phyloP scores from a whole-genome alignment of 768 basidiomycete species.

The Leccinum imitatum region DNA sequence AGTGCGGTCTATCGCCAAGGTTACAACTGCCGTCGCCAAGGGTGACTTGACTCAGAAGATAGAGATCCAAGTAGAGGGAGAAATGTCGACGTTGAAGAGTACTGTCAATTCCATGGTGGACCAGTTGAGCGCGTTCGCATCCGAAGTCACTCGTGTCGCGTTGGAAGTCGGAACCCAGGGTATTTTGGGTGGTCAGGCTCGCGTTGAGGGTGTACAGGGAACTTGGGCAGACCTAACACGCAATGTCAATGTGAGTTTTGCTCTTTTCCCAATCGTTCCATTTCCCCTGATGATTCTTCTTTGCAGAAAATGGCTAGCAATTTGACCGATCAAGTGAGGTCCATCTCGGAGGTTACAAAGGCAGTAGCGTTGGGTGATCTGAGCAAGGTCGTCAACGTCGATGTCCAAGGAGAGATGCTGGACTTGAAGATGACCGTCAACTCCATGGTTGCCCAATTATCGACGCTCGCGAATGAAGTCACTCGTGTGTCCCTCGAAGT shows the following conservation, averaged over 20 bases:
- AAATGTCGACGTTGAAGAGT: conserved; percentile 80
- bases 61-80: conserved; percentile 84
- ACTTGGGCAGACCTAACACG: conserved; percentile 90
- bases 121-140: conserved; percentile 82
- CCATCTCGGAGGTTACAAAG: conserved; percentile 84
- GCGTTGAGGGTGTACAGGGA: conserved; percentile 87
- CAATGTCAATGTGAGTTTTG: conserved; percentile 74
- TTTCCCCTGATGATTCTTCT: neutral
- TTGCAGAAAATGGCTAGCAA: conserved; percentile 86
- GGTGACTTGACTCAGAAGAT: conserved; percentile 94
- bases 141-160: conserved; percentile 80
- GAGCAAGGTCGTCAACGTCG: conserved; percentile 81
- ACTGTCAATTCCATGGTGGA: conserved; percentile 97
- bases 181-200: conserved; percentile 87
- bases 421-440: conserved; percentile 81
- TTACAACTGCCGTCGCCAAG: conserved; percentile 86
- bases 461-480: conserved; percentile 78
- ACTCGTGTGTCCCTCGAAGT: conserved; percentile 91
- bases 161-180: conserved; percentile 90
- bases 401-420: conserved; percentile 93
- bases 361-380: conserved; percentile 83
- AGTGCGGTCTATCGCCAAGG: conserved; percentile 81
- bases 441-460: conserved; percentile 72
- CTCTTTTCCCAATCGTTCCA: neutral
- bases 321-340: conserved; percentile 83